Base-by-base conservation (phyloP, 1,284 basidiomycete species). In the Irpex rosettiformis region DNA sequence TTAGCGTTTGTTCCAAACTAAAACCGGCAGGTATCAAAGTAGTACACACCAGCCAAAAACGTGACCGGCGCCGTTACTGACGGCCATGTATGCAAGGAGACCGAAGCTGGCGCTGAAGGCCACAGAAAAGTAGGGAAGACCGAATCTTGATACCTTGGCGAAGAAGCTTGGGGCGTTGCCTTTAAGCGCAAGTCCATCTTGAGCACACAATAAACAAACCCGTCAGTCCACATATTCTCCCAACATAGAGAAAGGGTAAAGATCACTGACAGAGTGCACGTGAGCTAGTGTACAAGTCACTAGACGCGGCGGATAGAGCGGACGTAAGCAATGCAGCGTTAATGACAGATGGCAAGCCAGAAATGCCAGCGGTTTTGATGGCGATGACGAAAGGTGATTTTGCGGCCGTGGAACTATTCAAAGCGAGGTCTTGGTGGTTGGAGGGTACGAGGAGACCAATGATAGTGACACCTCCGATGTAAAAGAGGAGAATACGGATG, bases 341-440 rank as follows among this genome's bases (percentile, higher is more conserved):
- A 74, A 95, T 93, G 64, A 94, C 67, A 21, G 64, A 67, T 2
- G 91, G 91, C 1, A 94, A 74, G 8, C 77, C 79, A 63, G 83
- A 84, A 73, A 94, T 94, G 30, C 90, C 87, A 1, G 91, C 88
- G 45, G 77, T 80, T 66, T 82, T 68, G 68, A 88, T 88, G 3
- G 89, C 91, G 64, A 94, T 91, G 59, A 94, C 91, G 72, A 93
- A 94, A 1, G 92, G 92, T n/a, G 88, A 91, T 10, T 83, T 83
- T 7, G 85, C 82, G 49, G 91, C 91, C 37, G 81, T 86, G 21
- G 82, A 79, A 55, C 68, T 70, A 18, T 66, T 70, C 51, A 90
- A 75, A 60, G 81, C 73, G 27, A 94, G 81, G 18, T 80, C 72
- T 0, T 73, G 66, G 58, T 88, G 77, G 68, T 82, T 85, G 42